These are phyloP conservation scores for Aspergillus hiratsukae DNA, from an alignment of 2,329 filamentous ascomycete genomes.

Conservation along the genomic window DNA sequence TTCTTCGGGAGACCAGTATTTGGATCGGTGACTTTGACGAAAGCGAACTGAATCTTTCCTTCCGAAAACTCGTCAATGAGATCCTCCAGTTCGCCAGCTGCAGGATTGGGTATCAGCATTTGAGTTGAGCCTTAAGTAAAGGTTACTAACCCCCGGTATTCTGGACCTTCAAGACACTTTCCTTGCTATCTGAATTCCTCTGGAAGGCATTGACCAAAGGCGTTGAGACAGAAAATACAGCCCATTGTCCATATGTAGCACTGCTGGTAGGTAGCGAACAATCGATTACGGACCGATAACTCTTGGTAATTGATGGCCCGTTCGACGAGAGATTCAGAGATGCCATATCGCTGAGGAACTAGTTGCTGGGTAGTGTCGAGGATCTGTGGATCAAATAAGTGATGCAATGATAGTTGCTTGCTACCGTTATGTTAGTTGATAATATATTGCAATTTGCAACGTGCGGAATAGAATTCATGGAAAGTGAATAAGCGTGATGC, in stretches of 20 bases:
- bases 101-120: conserved; percentile 16
- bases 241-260: conserved; percentile 86
- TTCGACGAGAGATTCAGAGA: conserved; percentile 76
- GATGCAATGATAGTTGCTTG: neutral
- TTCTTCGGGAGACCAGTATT: conserved; percentile 87
- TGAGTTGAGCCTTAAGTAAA: no score
- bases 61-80: conserved; percentile 95
- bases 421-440: neutral
- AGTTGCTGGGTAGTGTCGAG: neutral
- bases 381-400: neutral
- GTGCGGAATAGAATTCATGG: no score
- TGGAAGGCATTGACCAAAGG: conserved; percentile 92
- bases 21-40: conserved; percentile 92
- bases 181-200: conserved; percentile 72
- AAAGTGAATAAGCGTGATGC: neutral
- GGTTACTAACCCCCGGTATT: conserved; percentile 69
- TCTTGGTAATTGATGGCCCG: conserved; percentile 73
- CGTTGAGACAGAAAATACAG: conserved; percentile 86
- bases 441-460: neutral
- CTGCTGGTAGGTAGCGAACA: conserved; percentile 59
- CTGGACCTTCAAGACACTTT: conserved; percentile 93
- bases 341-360: conserved; percentile 54
- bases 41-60: conserved; percentile 93
- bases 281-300: conserved; percentile 66
- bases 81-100: conserved; percentile 86